Percentiles rank a stretch among this genome's conserved stretches.
These are phyloP conservation scores for Calonectria honghensis DNA, from an alignment of 2,329 filamentous ascomycete genomes.

Conservation along the genomic window DNA sequence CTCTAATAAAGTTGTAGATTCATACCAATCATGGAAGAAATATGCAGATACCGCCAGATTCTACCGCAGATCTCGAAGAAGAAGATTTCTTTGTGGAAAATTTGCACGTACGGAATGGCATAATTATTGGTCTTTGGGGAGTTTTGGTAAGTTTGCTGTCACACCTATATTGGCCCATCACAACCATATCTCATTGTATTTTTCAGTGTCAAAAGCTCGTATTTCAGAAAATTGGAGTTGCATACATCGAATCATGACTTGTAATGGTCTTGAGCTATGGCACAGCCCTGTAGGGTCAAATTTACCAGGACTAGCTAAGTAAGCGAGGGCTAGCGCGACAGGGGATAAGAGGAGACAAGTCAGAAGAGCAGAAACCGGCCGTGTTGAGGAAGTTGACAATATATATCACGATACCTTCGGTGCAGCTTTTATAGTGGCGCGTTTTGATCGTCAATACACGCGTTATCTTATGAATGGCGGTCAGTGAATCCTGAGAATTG, in stretches of 20 bases:
- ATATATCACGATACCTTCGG: no score
- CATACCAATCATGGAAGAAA: slow-evolving; percentile 27
- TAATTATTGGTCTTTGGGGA: slow-evolving; percentile 3
- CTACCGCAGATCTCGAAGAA: background rate
- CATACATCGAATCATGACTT: background rate
- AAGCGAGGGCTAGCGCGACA: no score
- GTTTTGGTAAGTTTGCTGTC: slow-evolving; percentile 4
- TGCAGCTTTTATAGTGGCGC: no score
- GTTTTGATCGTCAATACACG: no score
- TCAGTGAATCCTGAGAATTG: no score
- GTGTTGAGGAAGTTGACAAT: no score
- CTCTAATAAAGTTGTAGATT: slow-evolving; percentile 17
- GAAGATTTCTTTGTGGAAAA: background rate
- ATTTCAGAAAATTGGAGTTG: slow-evolving; percentile 11
- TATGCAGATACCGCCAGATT: slow-evolving; percentile 28
- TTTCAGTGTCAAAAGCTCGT: slow-evolving; percentile 3
- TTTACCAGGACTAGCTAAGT: no score
- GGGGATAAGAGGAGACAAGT: no score
- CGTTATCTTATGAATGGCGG: no score
- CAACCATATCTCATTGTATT: slow-evolving; percentile 7
- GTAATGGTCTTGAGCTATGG: no score
- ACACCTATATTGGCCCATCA: background rate
- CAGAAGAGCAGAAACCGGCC: no score
- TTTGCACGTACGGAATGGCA: background rate
- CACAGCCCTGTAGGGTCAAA: no score